phyloP scores from a whole-genome alignment of 129 eudicot species.

The Logfia minima region DNA sequence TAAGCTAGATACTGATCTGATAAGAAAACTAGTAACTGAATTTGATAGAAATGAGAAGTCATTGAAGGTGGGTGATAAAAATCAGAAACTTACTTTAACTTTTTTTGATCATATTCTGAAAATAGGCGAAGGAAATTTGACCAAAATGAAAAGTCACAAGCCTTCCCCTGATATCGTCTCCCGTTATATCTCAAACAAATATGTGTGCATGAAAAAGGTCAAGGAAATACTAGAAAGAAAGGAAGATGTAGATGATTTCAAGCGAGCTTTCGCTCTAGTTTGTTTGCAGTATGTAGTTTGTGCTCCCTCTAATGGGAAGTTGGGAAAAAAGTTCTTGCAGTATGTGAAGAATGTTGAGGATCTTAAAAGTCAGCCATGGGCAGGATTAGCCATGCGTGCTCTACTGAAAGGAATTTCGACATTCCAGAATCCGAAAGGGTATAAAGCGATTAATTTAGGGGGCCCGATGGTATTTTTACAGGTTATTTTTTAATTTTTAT shows the following conservation, averaged over 20 bases:
- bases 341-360: neutral
- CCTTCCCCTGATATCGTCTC: no score
- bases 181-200: no score
- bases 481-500: neutral
- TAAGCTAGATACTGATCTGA: no score
- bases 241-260: constrained; percentile 14
- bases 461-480: constrained; percentile 18
- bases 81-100: no score
- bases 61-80: no score
- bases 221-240: neutral
- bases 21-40: no score
- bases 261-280: constrained; percentile 9
- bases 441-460: neutral
- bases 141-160: no score
- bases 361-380: constrained; percentile 15
- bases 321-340: neutral
- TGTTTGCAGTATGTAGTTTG: constrained; percentile 5
- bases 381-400: constrained; percentile 6
- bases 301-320: constrained; percentile 9
- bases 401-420: neutral
- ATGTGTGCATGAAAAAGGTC: neutral
- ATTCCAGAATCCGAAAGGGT: neutral
- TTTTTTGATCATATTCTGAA: no score
- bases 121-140: no score
- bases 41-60: no score